Evolutionary conservation across 2,329 filamentous ascomycete species (phyloP).

Genomic region (Lecanicillium sp.): DNA sequence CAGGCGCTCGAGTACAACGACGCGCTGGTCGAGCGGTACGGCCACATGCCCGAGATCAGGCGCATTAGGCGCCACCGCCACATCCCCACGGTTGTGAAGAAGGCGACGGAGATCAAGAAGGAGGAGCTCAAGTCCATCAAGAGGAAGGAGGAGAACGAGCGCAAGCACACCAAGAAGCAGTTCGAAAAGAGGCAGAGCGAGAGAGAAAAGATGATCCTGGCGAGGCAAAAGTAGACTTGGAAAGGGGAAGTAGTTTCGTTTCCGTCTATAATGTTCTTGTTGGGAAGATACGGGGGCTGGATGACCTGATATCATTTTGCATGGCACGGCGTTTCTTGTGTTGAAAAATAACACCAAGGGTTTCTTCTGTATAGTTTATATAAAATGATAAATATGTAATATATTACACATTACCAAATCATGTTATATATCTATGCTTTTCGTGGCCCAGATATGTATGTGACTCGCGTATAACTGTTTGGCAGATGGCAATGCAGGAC

Average conservation of each 20-base stretch:
- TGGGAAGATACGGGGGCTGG: constrained; percentile 6
- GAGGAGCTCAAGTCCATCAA: constrained; percentile 86
- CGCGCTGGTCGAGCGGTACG: constrained; percentile 74
- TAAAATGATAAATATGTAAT: neutral
- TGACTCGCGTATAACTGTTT: neutral
- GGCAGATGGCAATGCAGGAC: neutral
- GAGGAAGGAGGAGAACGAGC: constrained; percentile 87
- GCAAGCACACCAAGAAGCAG: constrained; percentile 83
- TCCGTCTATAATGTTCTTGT: no score
- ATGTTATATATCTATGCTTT: neutral
- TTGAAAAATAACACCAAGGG: neutral
- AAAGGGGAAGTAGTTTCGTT: neutral
- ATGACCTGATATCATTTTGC: constrained; percentile 14
- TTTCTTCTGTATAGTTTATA: neutral
- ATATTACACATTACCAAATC: neutral
- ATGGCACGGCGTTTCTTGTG: constrained; percentile 13
- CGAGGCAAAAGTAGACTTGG: constrained; percentile 46
- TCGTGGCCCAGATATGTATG: neutral
- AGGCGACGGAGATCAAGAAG: constrained; percentile 88
- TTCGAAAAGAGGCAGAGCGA: constrained; percentile 67
- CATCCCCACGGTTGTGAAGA: constrained; percentile 88
- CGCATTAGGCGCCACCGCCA: constrained; percentile 89
- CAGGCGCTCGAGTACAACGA: constrained; percentile 90
- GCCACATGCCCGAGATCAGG: constrained; percentile 93
- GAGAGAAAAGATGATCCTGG: constrained; percentile 88